Percentiles rank a stretch among this genome's conserved stretches.
Conservation (phyloP, 1,284 basidiomycete genomes). For the Boletellus deceptivus region DNA sequence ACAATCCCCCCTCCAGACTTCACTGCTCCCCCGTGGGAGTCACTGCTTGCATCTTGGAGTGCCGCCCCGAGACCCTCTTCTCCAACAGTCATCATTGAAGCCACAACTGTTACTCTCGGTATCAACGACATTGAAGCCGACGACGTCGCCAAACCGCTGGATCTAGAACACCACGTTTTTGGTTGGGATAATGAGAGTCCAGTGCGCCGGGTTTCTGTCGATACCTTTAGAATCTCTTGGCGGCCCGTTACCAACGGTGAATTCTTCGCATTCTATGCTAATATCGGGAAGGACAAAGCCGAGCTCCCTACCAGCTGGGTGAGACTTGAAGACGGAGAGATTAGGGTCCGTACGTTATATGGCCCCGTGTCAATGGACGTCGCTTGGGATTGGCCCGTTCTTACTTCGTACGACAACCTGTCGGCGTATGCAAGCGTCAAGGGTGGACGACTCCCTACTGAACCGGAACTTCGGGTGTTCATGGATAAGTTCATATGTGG, state of each 20-base stretch:
- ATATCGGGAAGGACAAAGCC: slow-evolving; percentile 34
- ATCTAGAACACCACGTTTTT: slow-evolving; percentile 66
- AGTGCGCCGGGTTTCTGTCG: slow-evolving; percentile 53
- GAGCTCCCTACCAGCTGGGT: slow-evolving; percentile 69
- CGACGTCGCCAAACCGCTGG: slow-evolving; percentile 46
- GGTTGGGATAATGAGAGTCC: slow-evolving; percentile 98
- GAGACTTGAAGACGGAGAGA: slow-evolving; percentile 43
- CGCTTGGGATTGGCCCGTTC: slow-evolving; percentile 84
- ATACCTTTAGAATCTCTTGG: slow-evolving; percentile 73
- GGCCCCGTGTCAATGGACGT: slow-evolving; percentile 78
- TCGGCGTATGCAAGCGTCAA: slow-evolving; percentile 79
- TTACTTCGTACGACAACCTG: slow-evolving; percentile 79
- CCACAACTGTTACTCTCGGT: slow-evolving; percentile 66
- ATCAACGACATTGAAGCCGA: slow-evolving; percentile 82
- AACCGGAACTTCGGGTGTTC: slow-evolving; percentile 84
- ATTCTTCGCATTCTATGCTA: slow-evolving; percentile 59
- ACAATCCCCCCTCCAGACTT: slow-evolving; percentile 82
- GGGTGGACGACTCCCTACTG: slow-evolving; percentile 90
- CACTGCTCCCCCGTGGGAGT: slow-evolving; percentile 71
- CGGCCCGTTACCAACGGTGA: slow-evolving; percentile 85
- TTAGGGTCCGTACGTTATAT: slow-evolving; percentile 80
- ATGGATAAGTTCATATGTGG: slow-evolving; percentile 66
- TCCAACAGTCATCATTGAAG: slow-evolving; percentile 56
- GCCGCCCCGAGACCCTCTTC: slow-evolving; percentile 41
- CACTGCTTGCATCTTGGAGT: slow-evolving; percentile 68